phyloP scores from a whole-genome alignment of 352 stramenopile genomes.

The Phytophthora constricta region DNA sequence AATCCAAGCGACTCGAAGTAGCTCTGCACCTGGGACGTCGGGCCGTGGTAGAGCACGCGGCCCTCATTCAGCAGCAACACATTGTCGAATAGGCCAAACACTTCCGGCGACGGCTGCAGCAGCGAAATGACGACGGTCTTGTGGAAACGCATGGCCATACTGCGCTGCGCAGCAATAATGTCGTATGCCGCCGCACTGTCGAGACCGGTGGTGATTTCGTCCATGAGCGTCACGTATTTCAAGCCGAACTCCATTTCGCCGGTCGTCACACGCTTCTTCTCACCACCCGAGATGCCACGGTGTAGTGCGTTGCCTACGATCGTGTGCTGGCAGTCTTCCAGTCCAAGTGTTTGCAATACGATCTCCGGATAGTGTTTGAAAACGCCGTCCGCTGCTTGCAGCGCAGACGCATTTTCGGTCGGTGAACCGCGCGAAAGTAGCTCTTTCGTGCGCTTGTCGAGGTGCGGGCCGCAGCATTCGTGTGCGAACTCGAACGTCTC shows the following conservation, averaged over 20 bases:
- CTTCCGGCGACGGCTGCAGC: constrained; percentile 92
- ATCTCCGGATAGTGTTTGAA: constrained; percentile 65
- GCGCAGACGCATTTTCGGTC: constrained; percentile 51
- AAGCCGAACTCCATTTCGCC: constrained; percentile 82
- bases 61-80: constrained; percentile 92
- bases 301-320: constrained; percentile 65
- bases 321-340: constrained; percentile 61
- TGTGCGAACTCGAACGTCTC: constrained; percentile 70
- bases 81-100: constrained; percentile 94
- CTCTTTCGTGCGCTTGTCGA: constrained; percentile 34
- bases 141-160: constrained; percentile 50
- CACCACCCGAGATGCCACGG: constrained; percentile 67
- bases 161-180: constrained; percentile 56
- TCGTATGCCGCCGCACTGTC: constrained; percentile 68
- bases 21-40: constrained; percentile 52
- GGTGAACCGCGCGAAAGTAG: constrained; percentile 45
- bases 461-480: constrained; percentile 52
- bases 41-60: constrained; percentile 87
- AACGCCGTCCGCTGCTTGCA: constrained; percentile 41
- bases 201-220: constrained; percentile 79
- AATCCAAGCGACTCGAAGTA: constrained; percentile 88
- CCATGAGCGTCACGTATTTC: constrained; percentile 79
- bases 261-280: constrained; percentile 70
- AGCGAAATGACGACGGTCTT: constrained; percentile 80
- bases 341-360: constrained; percentile 57